Percentiles rank a stretch among this genome's conserved stretches.
phyloP scores from a whole-genome alignment of 345 rosid genomes.

The Nephelium lappaceum region DNA sequence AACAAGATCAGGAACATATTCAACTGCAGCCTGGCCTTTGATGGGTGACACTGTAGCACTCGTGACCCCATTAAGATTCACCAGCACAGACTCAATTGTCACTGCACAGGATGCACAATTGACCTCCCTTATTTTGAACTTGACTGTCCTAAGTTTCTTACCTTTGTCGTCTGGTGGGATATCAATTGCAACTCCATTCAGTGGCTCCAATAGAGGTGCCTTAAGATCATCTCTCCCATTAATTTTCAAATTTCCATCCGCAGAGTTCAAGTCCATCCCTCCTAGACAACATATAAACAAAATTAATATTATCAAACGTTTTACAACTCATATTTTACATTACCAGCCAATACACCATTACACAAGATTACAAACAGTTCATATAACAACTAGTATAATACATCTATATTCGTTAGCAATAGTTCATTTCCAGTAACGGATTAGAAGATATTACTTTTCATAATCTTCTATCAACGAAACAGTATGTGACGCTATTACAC shows the following conservation, averaged over 20 bases:
- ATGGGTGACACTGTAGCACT: slow-evolving; percentile 54
- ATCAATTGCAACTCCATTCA: slow-evolving; percentile 32
- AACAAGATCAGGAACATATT: slow-evolving; percentile 46
- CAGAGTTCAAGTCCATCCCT: slow-evolving; percentile 12
- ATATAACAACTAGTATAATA: neutral
- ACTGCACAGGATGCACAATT: slow-evolving; percentile 59
- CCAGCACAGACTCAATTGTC: slow-evolving; percentile 59
- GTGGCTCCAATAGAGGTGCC: slow-evolving; percentile 47
- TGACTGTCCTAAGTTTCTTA: slow-evolving; percentile 34
- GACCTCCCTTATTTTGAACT: slow-evolving; percentile 55
- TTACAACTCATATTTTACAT: too few species aligned
- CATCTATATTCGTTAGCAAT: neutral
- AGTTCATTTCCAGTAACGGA: too few species aligned
- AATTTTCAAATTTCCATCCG: slow-evolving; percentile 33
- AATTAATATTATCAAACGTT: neutral
- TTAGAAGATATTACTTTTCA: too few species aligned
- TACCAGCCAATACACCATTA: neutral
- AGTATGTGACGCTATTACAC: too few species aligned
- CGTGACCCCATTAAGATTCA: slow-evolving; percentile 49
- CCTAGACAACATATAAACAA: slow-evolving; percentile 5
- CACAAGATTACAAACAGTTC: neutral
- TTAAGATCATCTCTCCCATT: slow-evolving; percentile 46
- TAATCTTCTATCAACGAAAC: too few species aligned
- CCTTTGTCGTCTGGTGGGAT: slow-evolving; percentile 22
- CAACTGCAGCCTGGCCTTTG: slow-evolving; percentile 59